These are phyloP conservation scores for Lolium rigidum DNA, from an alignment of 176 grass and related monocot species.

Conservation along the genomic window DNA sequence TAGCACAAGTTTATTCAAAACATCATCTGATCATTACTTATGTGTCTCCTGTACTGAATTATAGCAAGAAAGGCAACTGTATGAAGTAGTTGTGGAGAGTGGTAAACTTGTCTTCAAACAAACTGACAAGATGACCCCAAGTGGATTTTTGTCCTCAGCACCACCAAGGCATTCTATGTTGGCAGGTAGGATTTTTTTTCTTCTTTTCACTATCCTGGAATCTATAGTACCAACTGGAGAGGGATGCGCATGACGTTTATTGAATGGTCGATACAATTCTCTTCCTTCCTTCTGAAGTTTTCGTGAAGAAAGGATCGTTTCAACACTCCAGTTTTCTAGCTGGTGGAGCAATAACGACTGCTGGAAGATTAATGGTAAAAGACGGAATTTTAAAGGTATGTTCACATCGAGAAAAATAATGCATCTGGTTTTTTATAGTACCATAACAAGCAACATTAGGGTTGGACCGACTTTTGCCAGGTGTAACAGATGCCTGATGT, in stretches of 20 bases:
- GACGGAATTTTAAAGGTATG: constrained; percentile 76
- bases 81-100: no score
- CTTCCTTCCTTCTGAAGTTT: constrained; percentile 33
- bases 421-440: background rate
- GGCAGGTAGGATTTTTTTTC: constrained; percentile 65
- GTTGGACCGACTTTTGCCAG: constrained; percentile 8
- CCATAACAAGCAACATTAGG: background rate
- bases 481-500: constrained; percentile 28
- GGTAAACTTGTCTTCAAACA: no score
- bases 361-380: constrained; percentile 86
- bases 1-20: no score
- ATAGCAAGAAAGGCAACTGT: no score
- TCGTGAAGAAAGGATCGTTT: constrained; percentile 70
- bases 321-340: constrained; percentile 51
- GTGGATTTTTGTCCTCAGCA: no score
- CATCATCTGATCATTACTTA: no score
- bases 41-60: no score
- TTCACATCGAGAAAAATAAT: background rate
- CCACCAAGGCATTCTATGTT: no score
- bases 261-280: background rate
- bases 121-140: background rate
- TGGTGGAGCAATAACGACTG: constrained; percentile 79
- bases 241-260: background rate
- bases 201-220: background rate
- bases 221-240: background rate